Base-by-base conservation (phyloP, 108 stramenopile genomes). In the Epipyxis sp. region DNA sequence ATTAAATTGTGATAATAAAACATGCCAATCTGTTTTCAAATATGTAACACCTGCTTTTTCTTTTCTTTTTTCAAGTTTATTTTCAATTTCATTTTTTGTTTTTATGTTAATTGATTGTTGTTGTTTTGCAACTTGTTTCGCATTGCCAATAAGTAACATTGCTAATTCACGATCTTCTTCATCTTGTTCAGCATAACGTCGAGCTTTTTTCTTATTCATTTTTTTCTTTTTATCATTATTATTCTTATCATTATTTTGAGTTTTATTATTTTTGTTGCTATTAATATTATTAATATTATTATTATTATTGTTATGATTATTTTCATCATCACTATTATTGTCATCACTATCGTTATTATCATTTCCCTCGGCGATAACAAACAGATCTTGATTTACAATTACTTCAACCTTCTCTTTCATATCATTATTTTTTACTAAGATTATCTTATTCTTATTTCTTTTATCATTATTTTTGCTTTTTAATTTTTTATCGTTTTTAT, bases 101-200 rank as follows among this genome's bases (percentile, higher is more conserved):
- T n/a, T n/a, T n/a, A n/a, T n/a, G n/a, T n/a, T n/a, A 58, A 86
- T 86, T 1, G 68, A 50, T 59, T 87, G 87, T 6, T 43, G 32
- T 3, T 37, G 40, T 54, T 57, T 42, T 27, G 42, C 50, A 37
- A 27, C 3, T 74, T 42, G 3, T 74, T 46, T 46, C 3, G 46
- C 50, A 62, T 92, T 88, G 2, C 94, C 94, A 40, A 97, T 82
- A 32, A 92, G 93, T 72, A 93, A 59, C 87, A 97, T 86, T 0
- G 95, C 95, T 20, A 96, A 85, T 59, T 91, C 90, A 35, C 90
- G 78, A 82, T 99, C 98, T 62, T 95, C 96, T 0, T 96, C 98
- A 78, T 97, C 96, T 90, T 98, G 96, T 45, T 99, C 96, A 2
- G 80, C 87, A 82, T 99, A 97, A 78, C 94, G 95, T 67, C 77